phyloP scores from a whole-genome alignment of 768 basidiomycete genomes.

The Lanmaoa pseudosensibilis region DNA sequence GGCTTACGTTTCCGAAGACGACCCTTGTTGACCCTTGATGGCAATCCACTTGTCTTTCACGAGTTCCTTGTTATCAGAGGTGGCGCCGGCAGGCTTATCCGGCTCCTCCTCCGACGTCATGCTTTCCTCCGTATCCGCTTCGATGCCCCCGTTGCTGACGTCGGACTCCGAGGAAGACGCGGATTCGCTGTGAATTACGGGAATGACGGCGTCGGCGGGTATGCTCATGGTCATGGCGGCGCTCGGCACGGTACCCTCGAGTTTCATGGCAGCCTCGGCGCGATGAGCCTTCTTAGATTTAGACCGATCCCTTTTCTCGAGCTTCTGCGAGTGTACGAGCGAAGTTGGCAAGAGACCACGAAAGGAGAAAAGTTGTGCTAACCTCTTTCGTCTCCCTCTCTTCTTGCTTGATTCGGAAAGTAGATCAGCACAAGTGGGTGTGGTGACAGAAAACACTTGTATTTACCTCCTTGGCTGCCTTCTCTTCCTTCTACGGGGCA shows the following conservation, averaged over 20 bases:
- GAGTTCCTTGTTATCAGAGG: conserved; percentile 24
- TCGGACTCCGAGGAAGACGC: conserved; percentile 60
- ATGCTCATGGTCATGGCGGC: conserved; percentile 10
- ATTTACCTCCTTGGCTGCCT: conserved; percentile 56
- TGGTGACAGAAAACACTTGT: background rate
- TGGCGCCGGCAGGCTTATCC: conserved; percentile 39
- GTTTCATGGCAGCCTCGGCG: conserved; percentile 33
- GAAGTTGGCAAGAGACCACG: background rate
- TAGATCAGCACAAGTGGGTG: conserved; percentile 19
- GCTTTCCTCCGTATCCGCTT: conserved; percentile 76
- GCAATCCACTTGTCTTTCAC: conserved; percentile 76
- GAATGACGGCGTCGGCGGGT: conserved; percentile 18
- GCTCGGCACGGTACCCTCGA: conserved; percentile 16
- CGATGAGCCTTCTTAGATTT: conserved; percentile 53
- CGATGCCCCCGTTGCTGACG: conserved; percentile 55
- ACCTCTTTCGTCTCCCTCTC: conserved; percentile 50
- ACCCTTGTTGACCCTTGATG: conserved; percentile 52
- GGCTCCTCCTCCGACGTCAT: conserved; percentile 69
- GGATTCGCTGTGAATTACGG: conserved; percentile 30
- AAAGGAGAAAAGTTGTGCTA: conserved; percentile 1
- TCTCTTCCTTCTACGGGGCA: conserved; percentile 46
- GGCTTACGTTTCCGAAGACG: conserved; percentile 13
- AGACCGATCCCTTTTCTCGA: conserved; percentile 54
- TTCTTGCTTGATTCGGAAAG: conserved; percentile 36
- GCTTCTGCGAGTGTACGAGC: conserved; percentile 38